Evolutionary conservation across 2,329 filamentous ascomycete species (phyloP), one percentile per base, ranked within the genome.

Genomic region (Microdochium trichocladiopsis): DNA sequence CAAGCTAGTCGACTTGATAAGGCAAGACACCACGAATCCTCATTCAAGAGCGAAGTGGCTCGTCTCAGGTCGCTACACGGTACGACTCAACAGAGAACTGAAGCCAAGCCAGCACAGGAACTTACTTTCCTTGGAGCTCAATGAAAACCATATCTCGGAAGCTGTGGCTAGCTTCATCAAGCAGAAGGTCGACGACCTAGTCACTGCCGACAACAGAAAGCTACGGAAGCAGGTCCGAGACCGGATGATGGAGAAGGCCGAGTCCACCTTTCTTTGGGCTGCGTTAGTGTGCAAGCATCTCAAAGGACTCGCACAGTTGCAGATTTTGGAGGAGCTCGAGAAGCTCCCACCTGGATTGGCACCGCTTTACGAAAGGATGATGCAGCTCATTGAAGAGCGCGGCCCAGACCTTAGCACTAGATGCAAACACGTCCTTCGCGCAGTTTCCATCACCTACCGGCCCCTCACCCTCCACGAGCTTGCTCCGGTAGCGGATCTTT

Each of bases 251-350:
- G 11, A 41, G 1, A 69, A 73, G 28, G 66, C 70, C 10, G 55
- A 66, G n/a, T 65, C 59, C 12, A 72, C 71, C 1, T 74, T 74
- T 47, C 65, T 75, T 31, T 75, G 69, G 72, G 71, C 72, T 24
- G 64, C 69, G 22, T 62, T 72, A 45, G 69, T 71, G 22, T 69
- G 61, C 51, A 51, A 68, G 55, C 53, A 60, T 9, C 63, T 70
- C 8, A 50, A 41, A 8, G 14, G 48, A 8, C 8, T 14, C 8
- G 8, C 8, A 14, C 8, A 14, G 8, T 33, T 8, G 28, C 8
- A 33, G 8, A 33, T 33, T 8, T 33, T 33, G 14, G 28, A 33
- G 28, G 28, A 9, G 8, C 8, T 33, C 28, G 14, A 33, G 8
- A 14, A 33, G 28, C 8, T 14, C 8, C 28, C 28, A 4, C 51